Conservation (phyloP, 1,284 basidiomycete species). For the Marasmius fiardii region DNA sequence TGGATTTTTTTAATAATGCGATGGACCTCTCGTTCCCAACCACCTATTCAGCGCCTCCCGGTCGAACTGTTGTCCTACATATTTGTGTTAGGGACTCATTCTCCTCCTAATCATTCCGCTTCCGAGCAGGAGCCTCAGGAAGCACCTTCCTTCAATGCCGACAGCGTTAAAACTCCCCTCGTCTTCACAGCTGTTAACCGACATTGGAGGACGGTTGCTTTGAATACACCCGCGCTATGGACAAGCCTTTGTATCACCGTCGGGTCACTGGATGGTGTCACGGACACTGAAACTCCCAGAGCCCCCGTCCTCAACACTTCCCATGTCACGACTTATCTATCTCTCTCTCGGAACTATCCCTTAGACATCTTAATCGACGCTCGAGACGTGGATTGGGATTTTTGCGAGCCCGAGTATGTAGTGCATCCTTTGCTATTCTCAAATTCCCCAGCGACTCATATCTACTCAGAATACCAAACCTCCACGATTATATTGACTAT, state of each 20-base stretch:
- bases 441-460: slow-evolving; percentile 12
- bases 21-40: not conserved
- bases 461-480: slow-evolving; percentile 19
- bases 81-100: slow-evolving; percentile 38
- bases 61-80: slow-evolving; percentile 50
- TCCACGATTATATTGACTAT: slow-evolving; percentile 24
- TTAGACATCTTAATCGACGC: slow-evolving; percentile 54
- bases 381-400: slow-evolving; percentile 51
- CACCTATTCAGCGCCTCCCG: slow-evolving; percentile 36
- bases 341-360: slow-evolving; percentile 40
- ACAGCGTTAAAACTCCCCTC: slow-evolving; percentile 38
- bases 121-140: slow-evolving; percentile 19
- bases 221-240: slow-evolving; percentile 48
- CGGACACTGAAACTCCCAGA: slow-evolving; percentile 9
- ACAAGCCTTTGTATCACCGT: slow-evolving; percentile 47
- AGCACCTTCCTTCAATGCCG: slow-evolving; percentile 32
- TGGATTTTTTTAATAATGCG: not conserved
- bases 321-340: slow-evolving; percentile 34
- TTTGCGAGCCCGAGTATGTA: slow-evolving; percentile 44
- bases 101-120: slow-evolving; percentile 13
- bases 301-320: slow-evolving; percentile 26
- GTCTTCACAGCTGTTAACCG: slow-evolving; percentile 42
- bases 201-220: slow-evolving; percentile 47
- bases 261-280: slow-evolving; percentile 22
- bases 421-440: slow-evolving; percentile 2